Conservation (phyloP, 2,329 filamentous ascomycete species). For the Paecilomyces fulvus region DNA sequence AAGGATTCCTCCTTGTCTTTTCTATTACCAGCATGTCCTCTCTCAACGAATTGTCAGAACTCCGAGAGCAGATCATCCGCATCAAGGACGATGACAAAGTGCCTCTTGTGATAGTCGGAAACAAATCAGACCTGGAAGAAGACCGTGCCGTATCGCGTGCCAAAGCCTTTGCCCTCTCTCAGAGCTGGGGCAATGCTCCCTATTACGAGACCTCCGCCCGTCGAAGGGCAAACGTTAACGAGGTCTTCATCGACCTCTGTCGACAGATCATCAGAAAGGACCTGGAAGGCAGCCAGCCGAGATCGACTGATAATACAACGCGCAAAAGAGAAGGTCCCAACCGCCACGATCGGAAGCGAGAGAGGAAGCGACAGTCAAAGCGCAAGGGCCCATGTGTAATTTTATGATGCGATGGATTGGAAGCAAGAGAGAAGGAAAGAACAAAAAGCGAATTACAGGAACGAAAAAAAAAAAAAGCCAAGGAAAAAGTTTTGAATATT, state of each 20-base stretch:
- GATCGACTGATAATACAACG: slow-evolving; percentile 16
- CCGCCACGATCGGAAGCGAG: slow-evolving; percentile 26
- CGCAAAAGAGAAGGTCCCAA: slow-evolving; percentile 28
- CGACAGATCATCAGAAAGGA: slow-evolving; percentile 74
- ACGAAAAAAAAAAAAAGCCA: slow-evolving; percentile 5
- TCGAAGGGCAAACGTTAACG: slow-evolving; percentile 77
- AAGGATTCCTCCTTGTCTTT: slow-evolving; percentile 86
- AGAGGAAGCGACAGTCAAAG: slow-evolving; percentile 19
- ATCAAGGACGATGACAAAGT: slow-evolving; percentile 83
- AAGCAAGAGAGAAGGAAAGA: background rate
- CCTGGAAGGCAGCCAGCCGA: slow-evolving; percentile 26
- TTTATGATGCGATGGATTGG: slow-evolving; percentile 15
- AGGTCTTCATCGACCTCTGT: slow-evolving; percentile 78
- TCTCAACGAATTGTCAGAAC: slow-evolving; percentile 68
- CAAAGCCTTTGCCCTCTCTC: slow-evolving; percentile 75
- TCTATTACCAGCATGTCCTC: slow-evolving; percentile 80
- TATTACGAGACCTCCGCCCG: slow-evolving; percentile 88
- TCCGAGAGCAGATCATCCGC: slow-evolving; percentile 81
- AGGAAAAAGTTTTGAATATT: slow-evolving; percentile 10
- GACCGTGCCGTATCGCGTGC: slow-evolving; percentile 69
- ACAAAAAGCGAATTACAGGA: background rate
- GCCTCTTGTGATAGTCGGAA: slow-evolving; percentile 83
- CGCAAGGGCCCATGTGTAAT: slow-evolving; percentile 33
- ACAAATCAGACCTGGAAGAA: slow-evolving; percentile 85
- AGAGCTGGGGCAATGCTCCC: slow-evolving; percentile 75